Conservation (phyloP, 192 early-diverging fungal genomes). For the Thoreauomyces humboldtii region DNA sequence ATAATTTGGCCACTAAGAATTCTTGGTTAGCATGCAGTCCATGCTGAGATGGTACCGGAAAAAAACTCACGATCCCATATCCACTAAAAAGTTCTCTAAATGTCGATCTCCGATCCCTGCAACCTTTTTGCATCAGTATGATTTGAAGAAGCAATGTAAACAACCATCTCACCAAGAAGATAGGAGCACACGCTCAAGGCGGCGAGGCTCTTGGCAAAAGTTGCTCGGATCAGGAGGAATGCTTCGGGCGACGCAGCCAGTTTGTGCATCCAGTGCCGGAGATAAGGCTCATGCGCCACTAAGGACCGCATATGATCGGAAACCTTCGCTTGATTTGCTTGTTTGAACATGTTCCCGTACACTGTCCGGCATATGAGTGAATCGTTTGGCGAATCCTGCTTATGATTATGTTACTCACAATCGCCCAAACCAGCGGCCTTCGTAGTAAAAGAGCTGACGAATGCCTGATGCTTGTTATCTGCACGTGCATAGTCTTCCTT, state of each 20-base stretch:
- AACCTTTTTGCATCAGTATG: too few species aligned
- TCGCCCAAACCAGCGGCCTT: constrained; percentile 22
- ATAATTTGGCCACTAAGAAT: constrained; percentile 60
- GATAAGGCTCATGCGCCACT: constrained; percentile 37
- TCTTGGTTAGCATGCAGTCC: too few species aligned
- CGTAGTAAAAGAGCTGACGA: constrained; percentile 45
- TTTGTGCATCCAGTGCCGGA: constrained; percentile 54
- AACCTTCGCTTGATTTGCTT: constrained; percentile 49
- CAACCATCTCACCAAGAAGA: constrained; percentile 60
- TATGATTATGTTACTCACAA: not conserved
- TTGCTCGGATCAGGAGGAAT: constrained; percentile 62
- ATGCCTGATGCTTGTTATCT: constrained; percentile 45
- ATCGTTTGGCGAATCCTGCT: too few species aligned
- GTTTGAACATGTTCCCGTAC: constrained; percentile 55
- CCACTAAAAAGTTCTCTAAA: constrained; percentile 73
- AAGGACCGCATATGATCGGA: constrained; percentile 50
- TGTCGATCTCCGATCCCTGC: constrained; percentile 81
- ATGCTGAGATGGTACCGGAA: too few species aligned
- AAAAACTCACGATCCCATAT: constrained; percentile 49
- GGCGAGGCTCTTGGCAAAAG: constrained; percentile 69
- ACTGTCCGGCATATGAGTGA: too few species aligned
- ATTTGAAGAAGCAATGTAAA: too few species aligned
- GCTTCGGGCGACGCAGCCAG: constrained; percentile 70
- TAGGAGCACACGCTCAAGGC: constrained; percentile 71
- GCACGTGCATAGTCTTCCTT: constrained; percentile 42